Evolutionary conservation across 169 alveolate species (phyloP).

Genomic region (Prorocentrum cordatum): DNA sequence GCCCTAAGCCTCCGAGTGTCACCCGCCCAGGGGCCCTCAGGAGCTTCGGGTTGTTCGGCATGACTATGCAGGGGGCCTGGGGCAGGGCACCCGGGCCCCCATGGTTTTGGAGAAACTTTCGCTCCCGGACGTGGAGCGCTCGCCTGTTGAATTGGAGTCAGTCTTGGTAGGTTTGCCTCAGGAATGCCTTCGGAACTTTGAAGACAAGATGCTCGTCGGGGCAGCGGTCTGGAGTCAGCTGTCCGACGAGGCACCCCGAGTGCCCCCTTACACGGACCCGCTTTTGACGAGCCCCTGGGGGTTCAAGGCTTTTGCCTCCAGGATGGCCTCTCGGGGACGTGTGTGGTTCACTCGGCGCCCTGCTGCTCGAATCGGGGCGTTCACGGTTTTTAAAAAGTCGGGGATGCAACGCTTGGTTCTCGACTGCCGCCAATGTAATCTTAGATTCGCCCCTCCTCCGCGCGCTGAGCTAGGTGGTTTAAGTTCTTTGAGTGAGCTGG

Average conservation of each 20-base stretch:
- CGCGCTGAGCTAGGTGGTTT: background rate
- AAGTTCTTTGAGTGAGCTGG: background rate
- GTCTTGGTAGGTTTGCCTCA: background rate
- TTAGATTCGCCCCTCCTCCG: background rate
- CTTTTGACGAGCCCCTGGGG: background rate
- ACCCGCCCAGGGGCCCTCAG: background rate
- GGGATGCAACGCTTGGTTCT: background rate
- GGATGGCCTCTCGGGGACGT: background rate
- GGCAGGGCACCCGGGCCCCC: background rate
- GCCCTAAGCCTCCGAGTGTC: no score
- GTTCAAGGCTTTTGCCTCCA: background rate
- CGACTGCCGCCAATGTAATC: background rate
- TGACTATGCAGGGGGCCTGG: background rate
- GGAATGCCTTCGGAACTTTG: background rate
- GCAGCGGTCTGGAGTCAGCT: background rate
- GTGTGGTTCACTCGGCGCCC: background rate
- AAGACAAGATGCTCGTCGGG: background rate
- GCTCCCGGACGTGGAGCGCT: background rate
- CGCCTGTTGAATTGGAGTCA: background rate
- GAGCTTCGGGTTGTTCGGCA: background rate
- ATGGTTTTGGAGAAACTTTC: background rate
- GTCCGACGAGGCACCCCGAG: background rate
- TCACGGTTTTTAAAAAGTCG: background rate
- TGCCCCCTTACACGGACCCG: background rate
- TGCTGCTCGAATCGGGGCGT: slow-evolving; percentile 1